Conservation (phyloP, 1,284 basidiomycete genomes). For the Lignosus rhinocerotis region DNA sequence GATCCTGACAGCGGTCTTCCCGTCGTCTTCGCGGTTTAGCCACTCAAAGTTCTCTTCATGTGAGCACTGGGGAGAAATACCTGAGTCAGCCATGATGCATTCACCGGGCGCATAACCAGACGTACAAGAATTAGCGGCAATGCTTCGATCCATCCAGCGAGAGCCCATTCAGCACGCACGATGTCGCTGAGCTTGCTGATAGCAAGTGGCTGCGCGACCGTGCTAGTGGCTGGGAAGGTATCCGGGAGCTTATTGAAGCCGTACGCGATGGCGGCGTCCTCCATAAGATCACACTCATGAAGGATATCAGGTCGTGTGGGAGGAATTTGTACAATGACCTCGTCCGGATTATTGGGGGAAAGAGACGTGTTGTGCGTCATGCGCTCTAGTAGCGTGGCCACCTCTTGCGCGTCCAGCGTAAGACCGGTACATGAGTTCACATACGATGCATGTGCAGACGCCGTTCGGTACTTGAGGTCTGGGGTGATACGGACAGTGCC, state of each 20-base stretch:
- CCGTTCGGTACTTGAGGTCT: constrained; percentile 72
- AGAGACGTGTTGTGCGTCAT: constrained; percentile 72
- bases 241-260: constrained; percentile 97
- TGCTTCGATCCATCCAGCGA: constrained; percentile 95
- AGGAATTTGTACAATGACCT: constrained; percentile 79
- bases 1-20: constrained; percentile 82
- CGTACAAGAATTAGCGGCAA: constrained; percentile 90
- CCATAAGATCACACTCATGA: constrained; percentile 98
- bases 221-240: constrained; percentile 92
- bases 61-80: constrained; percentile 67
- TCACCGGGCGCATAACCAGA: neutral
- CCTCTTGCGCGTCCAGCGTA: constrained; percentile 59
- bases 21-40: constrained; percentile 86
- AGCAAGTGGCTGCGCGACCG: constrained; percentile 89
- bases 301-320: constrained; percentile 95
- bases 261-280: constrained; percentile 96
- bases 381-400: constrained; percentile 67
- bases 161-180: constrained; percentile 87
- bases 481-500: constrained; percentile 81
- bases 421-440: constrained; percentile 96
- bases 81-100: neutral
- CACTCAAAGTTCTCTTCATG: constrained; percentile 98
- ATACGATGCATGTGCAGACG: constrained; percentile 84
- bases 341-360: constrained; percentile 53
- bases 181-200: constrained; percentile 93